These are phyloP conservation scores for Xerophyta viscosa DNA, from an alignment of 106 monocot species.

Conservation along the genomic window DNA sequence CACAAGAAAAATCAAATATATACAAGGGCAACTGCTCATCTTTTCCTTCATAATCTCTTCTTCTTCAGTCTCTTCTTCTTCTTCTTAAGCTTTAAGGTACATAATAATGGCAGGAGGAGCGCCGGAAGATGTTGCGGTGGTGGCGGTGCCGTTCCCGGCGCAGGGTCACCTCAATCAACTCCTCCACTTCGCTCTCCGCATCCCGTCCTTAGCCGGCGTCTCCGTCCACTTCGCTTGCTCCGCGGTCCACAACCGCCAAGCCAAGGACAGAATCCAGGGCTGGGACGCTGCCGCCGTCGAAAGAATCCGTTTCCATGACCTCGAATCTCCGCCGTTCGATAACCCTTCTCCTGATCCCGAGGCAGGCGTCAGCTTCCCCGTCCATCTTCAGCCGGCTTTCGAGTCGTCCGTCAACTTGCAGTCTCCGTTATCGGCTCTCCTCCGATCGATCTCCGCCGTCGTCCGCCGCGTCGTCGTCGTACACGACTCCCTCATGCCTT, in stretches of 20 bases:
- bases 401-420: conserved; percentile 16
- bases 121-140: conserved; percentile 17
- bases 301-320: conserved; percentile 32
- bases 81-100: too few species aligned
- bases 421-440: conserved; percentile 8
- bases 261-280: conserved; percentile 17
- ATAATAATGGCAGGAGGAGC: too few species aligned
- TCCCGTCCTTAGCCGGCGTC: conserved; percentile 10
- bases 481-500: conserved; percentile 44
- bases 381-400: conserved; percentile 37
- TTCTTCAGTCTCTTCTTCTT: too few species aligned
- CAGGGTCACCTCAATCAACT: conserved; percentile 68
- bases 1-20: too few species aligned
- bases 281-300: conserved; percentile 8
- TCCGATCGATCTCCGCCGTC: conserved; percentile 27
- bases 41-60: too few species aligned
- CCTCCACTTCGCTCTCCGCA: conserved; percentile 40
- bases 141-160: conserved; percentile 44
- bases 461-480: conserved; percentile 31
- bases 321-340: conserved; percentile 21
- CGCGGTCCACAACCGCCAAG: conserved; percentile 55
- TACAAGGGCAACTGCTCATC: too few species aligned
- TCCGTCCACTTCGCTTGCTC: conserved; percentile 41
- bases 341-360: conserved; percentile 21
- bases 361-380: conserved; percentile 21